Percentiles rank a stretch among this genome's conserved stretches.
Evolutionary conservation across 345 rosid species (phyloP).

Genomic region (Kernera saxatilis): DNA sequence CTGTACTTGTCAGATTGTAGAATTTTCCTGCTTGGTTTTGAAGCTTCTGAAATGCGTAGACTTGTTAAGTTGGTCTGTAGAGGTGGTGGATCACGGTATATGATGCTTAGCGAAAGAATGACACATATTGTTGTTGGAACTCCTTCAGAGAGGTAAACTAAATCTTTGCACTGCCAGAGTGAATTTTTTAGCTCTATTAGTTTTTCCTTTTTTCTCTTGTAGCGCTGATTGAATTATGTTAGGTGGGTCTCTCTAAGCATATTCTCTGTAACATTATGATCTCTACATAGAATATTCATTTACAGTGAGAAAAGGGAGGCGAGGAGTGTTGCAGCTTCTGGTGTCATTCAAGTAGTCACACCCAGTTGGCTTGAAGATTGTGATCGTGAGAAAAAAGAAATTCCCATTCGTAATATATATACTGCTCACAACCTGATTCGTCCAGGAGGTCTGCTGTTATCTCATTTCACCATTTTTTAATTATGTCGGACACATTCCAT

Average conservation of each 20-base stretch:
- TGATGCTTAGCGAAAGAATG: slow-evolving; percentile 55
- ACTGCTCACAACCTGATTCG: slow-evolving; percentile 63
- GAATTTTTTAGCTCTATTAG: not conserved
- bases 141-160: slow-evolving; percentile 84
- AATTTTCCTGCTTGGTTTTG: slow-evolving; percentile 77
- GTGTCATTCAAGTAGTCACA: slow-evolving; percentile 74
- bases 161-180: slow-evolving; percentile 13
- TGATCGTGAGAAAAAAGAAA: slow-evolving; percentile 62
- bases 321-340: slow-evolving; percentile 76
- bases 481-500: not conserved
- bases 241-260: not conserved
- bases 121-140: slow-evolving; percentile 85
- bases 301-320: slow-evolving; percentile 76
- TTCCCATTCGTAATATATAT: slow-evolving; percentile 58
- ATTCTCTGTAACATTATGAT: slow-evolving; percentile 15
- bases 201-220: not conserved
- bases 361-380: slow-evolving; percentile 93
- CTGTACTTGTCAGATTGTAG: slow-evolving; percentile 86
- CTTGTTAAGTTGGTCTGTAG: slow-evolving; percentile 63
- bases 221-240: not conserved
- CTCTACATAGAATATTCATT: not conserved
- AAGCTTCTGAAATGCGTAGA: slow-evolving; percentile 73
- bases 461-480: slow-evolving; percentile 2
- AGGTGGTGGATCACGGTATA: slow-evolving; percentile 88
- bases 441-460: slow-evolving; percentile 66